Base-by-base conservation (phyloP, 257 asterid species). In the Cordia subcordata region DNA sequence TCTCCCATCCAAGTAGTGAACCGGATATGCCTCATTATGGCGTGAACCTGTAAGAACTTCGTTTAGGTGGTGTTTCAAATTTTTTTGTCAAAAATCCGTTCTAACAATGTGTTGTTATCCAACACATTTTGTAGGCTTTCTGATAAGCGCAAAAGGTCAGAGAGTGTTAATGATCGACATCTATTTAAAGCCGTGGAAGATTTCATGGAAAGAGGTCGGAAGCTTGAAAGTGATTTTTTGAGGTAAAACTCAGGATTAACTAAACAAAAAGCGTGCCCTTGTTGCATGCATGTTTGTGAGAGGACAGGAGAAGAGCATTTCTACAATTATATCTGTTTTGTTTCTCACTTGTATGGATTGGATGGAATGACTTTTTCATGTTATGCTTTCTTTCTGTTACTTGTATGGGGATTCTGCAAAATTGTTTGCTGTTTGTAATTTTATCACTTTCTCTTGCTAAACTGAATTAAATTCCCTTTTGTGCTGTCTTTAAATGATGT, bases 171-270 rank as follows among this genome's bases (percentile, higher is more conserved):
- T 42, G 75, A 62, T 67, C 82, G 38, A 38, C 53, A 63, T 33
- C 69, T 61, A 63, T 70, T 57, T 55, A 76, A 77, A 74, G 68
- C 52, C 32, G 27, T 67, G 5, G 72, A 76, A 65, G 87, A 77
- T 64, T 72, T 82, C 39, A 52, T 57, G 63, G 91, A 68, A 49
- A 91, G 75, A 84, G 75, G 78, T 21, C 78, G 59, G 72, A 83
- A 65, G 78, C 80, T 91, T 44, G 94, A 88, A 66, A 60, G 59
- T 63, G 86, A 77, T 56, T 83, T 83, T 59, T 63, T 56, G 63
- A 82, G 96, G 98, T 91, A 88, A 76, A 23, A 38, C 35, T 27
- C 6, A 6, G 35, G 35, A 27, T 27, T 27, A 27, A 27, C 35
- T 27, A 27, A 27, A 27, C 35, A 27, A 6, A 27, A 27, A 27